These are phyloP conservation scores for Naganishia onofrii DNA, from an alignment of 768 basidiomycete genomes.

Conservation along the genomic window DNA sequence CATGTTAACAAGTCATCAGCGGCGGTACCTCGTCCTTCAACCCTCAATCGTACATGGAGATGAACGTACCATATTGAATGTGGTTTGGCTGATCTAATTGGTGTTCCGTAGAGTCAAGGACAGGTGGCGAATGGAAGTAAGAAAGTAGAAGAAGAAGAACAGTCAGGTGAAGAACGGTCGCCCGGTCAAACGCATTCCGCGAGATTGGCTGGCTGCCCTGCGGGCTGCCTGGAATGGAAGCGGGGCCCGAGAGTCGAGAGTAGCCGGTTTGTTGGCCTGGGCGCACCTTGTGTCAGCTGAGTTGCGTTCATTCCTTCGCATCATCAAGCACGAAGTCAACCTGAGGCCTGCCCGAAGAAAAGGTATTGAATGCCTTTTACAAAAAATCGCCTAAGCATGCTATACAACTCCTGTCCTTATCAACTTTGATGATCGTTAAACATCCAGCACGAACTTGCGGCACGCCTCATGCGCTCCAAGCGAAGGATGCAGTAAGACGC, in stretches of 20 bases:
- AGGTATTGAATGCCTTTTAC: too few relatives aligned
- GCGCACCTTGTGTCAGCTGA: too few relatives aligned
- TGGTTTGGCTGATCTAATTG: background rate
- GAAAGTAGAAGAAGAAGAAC: background rate
- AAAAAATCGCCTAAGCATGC: too few relatives aligned
- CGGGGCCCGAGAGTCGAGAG: background rate
- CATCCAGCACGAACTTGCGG: constrained; percentile 23
- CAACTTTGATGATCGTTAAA: background rate
- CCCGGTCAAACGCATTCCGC: background rate
- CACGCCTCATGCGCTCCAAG: constrained; percentile 36
- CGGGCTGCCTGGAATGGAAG: too few relatives aligned
- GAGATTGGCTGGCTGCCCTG: constrained; percentile 1
- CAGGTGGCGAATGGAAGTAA: background rate
- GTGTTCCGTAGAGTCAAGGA: background rate
- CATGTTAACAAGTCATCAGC: background rate
- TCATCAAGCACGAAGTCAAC: too few relatives aligned
- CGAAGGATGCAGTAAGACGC: constrained; percentile 48
- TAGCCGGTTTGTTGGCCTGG: background rate
- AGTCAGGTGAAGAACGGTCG: background rate
- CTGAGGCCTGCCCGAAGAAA: too few relatives aligned
- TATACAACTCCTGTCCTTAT: too few relatives aligned
- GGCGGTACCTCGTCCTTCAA: background rate
- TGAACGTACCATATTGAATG: background rate
- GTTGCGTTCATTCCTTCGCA: too few relatives aligned
- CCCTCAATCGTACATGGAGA: background rate